Evolutionary conservation across 2,329 filamentous ascomycete species (phyloP).

Genomic region (Pseudogymnoascus sp.): DNA sequence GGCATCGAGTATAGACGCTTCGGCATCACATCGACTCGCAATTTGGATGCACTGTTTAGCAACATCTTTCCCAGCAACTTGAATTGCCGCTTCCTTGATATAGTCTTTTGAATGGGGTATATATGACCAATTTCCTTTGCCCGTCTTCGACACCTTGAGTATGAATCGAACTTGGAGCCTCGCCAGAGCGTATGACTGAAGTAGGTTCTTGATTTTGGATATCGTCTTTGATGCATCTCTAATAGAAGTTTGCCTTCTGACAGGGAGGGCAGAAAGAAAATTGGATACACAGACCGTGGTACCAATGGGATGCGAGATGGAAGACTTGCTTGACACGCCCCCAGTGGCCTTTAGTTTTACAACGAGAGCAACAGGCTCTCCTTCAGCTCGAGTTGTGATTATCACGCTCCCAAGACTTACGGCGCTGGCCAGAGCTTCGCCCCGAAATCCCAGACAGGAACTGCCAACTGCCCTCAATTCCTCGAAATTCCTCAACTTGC

Average conservation of each 20-base stretch:
- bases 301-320: conserved; percentile 50
- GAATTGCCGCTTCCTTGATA: conserved; percentile 50
- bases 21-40: conserved; percentile 15
- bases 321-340: conserved; percentile 32
- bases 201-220: conserved; percentile 47
- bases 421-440: conserved; percentile 61
- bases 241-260: conserved; percentile 50
- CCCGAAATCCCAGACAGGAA: conserved; percentile 64
- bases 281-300: conserved; percentile 56
- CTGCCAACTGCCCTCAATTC: conserved; percentile 51
- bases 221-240: conserved; percentile 52
- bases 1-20: background rate
- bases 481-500: conserved; percentile 58
- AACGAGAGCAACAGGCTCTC: conserved; percentile 48
- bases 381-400: conserved; percentile 55
- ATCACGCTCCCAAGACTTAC: conserved; percentile 51
- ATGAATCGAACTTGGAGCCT: conserved; percentile 53
- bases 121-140: conserved; percentile 51
- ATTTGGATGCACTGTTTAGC: conserved; percentile 45
- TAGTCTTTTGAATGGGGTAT: conserved; percentile 43
- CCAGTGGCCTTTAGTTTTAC: conserved; percentile 35
- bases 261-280: conserved; percentile 53
- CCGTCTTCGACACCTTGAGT: conserved; percentile 48
- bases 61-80: conserved; percentile 51
- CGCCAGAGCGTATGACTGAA: conserved; percentile 59